Conservation (phyloP, 1,284 basidiomycete genomes). For the Phylloporus sp. region DNA sequence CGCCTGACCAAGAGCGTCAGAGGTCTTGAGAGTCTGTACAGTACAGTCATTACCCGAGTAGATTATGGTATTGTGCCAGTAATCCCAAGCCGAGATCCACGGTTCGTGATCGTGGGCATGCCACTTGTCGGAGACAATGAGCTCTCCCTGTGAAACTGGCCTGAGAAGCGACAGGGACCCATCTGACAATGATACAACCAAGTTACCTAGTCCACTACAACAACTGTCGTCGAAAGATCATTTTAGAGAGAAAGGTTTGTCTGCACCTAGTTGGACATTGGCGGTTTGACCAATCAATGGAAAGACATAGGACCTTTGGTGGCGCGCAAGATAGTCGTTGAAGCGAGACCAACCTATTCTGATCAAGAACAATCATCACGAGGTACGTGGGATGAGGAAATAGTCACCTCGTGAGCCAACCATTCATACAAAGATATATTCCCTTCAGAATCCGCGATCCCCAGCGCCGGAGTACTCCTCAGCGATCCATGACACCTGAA, state of each 20-base stretch:
- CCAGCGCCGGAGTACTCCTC: slow-evolving; percentile 58
- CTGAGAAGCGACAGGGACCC: slow-evolving; percentile 73
- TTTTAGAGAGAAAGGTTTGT: slow-evolving; percentile 6
- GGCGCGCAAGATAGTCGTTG: slow-evolving; percentile 67
- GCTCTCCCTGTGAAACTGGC: slow-evolving; percentile 49
- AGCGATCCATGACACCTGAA: slow-evolving; percentile 65
- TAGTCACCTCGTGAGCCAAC: slow-evolving; percentile 56
- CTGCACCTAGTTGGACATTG: slow-evolving; percentile 46
- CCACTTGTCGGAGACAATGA: slow-evolving; percentile 70
- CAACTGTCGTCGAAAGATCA: neutral
- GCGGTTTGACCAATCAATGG: slow-evolving; percentile 87
- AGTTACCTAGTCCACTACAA: slow-evolving; percentile 56
- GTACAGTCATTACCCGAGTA: slow-evolving; percentile 75
- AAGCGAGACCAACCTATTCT: slow-evolving; percentile 56
- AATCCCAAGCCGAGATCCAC: slow-evolving; percentile 93
- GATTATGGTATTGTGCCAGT: slow-evolving; percentile 78
- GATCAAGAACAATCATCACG: slow-evolving; percentile 15
- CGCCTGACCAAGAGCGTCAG: slow-evolving; percentile 63
- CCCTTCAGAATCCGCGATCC: slow-evolving; percentile 86
- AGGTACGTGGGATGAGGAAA: neutral
- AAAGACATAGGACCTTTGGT: slow-evolving; percentile 76
- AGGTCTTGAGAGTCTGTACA: neutral
- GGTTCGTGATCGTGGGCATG: slow-evolving; percentile 93
- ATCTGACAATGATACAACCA: slow-evolving; percentile 84
- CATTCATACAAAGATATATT: slow-evolving; percentile 70